Conservation (phyloP, 495 filamentous ascomycete species). For the Glarea lozoyensis region DNA sequence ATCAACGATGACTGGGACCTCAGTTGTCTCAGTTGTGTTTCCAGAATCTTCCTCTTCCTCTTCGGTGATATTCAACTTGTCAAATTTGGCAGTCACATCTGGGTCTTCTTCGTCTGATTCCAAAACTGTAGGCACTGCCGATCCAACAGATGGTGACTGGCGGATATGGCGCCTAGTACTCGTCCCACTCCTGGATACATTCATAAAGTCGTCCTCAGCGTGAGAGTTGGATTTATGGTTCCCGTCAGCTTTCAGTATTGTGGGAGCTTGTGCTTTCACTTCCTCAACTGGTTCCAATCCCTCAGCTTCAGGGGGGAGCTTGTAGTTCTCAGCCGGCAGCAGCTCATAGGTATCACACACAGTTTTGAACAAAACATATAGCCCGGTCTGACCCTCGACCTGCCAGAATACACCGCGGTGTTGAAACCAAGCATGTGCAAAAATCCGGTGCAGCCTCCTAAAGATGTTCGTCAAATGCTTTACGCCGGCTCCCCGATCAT, state of each 20-base stretch:
- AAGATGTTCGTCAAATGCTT: constrained; percentile 92
- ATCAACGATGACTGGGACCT: constrained; percentile 22
- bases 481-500: constrained; percentile 56
- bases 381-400: constrained; percentile 75
- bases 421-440: constrained; percentile 98
- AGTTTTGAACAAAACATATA: constrained; percentile 94
- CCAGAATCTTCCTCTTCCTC: constrained; percentile 29
- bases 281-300: constrained; percentile 45
- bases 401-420: constrained; percentile 93
- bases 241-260: constrained; percentile 23
- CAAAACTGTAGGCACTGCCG: constrained; percentile 58
- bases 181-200: constrained; percentile 48
- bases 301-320: constrained; percentile 87
- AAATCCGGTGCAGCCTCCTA: constrained; percentile 87
- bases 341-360: constrained; percentile 87
- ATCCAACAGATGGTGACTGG: constrained; percentile 66
- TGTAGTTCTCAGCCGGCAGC: constrained; percentile 89
- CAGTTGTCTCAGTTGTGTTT: constrained; percentile 10
- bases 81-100: constrained; percentile 25
- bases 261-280: constrained; percentile 18
- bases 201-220: constrained; percentile 34
- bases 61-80: constrained; percentile 14
- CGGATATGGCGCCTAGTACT: constrained; percentile 67
- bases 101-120: constrained; percentile 61
- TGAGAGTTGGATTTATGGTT: constrained; percentile 1